Evolutionary conservation across 805 yeast species (phyloP).

Genomic region (Suhomyces vadensis): DNA sequence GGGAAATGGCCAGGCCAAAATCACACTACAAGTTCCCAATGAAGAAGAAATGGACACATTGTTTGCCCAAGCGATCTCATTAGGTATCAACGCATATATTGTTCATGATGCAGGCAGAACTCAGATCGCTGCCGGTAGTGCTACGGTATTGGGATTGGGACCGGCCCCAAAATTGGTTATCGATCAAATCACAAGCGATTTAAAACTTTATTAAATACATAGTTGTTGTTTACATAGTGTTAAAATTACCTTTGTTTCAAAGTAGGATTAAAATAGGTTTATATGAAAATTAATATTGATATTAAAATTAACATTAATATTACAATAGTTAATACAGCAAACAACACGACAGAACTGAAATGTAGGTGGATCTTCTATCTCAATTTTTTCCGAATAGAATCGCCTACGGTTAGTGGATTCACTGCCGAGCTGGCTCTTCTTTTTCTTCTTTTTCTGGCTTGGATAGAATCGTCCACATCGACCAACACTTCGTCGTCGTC

Average conservation of each 20-base stretch:
- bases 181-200: conserved; percentile 78
- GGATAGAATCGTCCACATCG: conserved; percentile 38
- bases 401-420: conserved; percentile 34
- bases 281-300: background rate
- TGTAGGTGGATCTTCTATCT: conserved; percentile 4
- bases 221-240: too few relatives aligned
- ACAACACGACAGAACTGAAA: conserved; percentile 4
- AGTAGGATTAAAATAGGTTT: too few relatives aligned
- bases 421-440: conserved; percentile 46
- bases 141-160: conserved; percentile 94
- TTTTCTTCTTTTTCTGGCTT: conserved; percentile 28
- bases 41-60: conserved; percentile 73
- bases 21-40: conserved; percentile 73
- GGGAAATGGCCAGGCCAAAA: conserved; percentile 87
- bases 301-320: background rate
- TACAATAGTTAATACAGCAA: background rate
- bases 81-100: conserved; percentile 75
- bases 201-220: conserved; percentile 75
- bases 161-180: conserved; percentile 87
- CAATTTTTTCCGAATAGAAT: conserved; percentile 14
- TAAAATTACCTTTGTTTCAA: background rate
- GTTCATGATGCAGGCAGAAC: conserved; percentile 98
- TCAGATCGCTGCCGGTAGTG: conserved; percentile 93
- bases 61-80: conserved; percentile 75
- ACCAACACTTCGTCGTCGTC: conserved; percentile 30